phyloP scores from a whole-genome alignment of 2,329 filamentous ascomycete species.

The Dactylellina drechsleri region DNA sequence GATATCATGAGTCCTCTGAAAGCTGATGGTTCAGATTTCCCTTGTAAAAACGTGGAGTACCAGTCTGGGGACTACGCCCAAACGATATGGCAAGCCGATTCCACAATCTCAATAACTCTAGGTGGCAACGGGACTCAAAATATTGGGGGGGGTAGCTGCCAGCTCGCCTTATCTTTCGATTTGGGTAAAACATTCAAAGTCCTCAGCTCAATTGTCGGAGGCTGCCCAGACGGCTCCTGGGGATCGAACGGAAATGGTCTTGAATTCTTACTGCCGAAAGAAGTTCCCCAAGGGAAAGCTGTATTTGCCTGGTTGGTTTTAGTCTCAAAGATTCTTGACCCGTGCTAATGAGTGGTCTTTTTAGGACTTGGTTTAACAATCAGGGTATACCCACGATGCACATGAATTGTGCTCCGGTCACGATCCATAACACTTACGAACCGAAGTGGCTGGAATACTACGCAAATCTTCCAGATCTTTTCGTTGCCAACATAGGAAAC shows the following conservation, averaged over 20 bases:
- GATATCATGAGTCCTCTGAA: conserved; percentile 24
- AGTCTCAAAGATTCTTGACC: background rate
- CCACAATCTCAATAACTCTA: conserved; percentile 72
- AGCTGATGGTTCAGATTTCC: conserved; percentile 39
- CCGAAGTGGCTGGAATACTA: background rate
- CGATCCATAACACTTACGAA: background rate
- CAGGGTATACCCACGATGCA: background rate
- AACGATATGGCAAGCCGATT: conserved; percentile 72
- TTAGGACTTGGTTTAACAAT: conserved; percentile 19
- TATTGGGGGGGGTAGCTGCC: conserved; percentile 74
- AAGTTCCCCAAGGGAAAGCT: conserved; percentile 4
- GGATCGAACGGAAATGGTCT: background rate
- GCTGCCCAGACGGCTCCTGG: conserved; percentile 63
- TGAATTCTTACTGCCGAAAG: conserved; percentile 10
- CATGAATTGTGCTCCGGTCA: conserved; percentile 14
- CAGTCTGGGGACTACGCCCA: conserved; percentile 65
- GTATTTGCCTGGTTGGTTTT: conserved; percentile 30
- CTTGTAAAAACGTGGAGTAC: conserved; percentile 34
- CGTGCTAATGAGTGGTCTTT: background rate
- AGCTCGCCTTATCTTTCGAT: conserved; percentile 79
- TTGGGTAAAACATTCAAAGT: conserved; percentile 76
- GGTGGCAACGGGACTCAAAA: conserved; percentile 72
- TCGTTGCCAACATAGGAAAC: conserved; percentile 16
- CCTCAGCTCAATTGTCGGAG: conserved; percentile 71
- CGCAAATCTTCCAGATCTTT: background rate